Conservation (phyloP, 106 monocot genomes). For the Dendrobium huoshanense region DNA sequence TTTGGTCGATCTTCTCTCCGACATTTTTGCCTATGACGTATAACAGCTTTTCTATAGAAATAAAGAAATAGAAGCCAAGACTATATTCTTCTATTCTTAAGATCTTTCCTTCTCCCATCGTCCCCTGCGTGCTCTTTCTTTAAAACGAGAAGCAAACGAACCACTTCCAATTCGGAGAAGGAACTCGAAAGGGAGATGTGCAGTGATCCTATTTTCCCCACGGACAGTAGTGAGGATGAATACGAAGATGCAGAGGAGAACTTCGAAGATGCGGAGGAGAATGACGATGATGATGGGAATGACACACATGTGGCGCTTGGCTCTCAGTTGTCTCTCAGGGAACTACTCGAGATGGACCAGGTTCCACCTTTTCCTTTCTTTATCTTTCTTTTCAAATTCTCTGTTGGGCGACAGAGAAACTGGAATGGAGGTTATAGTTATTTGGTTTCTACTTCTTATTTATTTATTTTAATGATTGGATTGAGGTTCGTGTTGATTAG, state of each 20-base stretch:
- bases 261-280: too few species aligned
- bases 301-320: too few species aligned
- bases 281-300: conserved; percentile 28
- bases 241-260: conserved; percentile 18
- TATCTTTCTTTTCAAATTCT: too few species aligned
- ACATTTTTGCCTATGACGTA: too few species aligned
- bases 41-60: background rate
- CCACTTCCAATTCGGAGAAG: background rate
- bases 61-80: background rate
- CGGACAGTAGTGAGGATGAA: conserved; percentile 31
- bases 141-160: background rate
- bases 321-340: too few species aligned
- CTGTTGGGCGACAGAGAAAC: background rate
- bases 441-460: conserved; percentile 8
- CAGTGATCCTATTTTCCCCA: conserved; percentile 1
- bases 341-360: too few species aligned
- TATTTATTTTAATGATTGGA: background rate
- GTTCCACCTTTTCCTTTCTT: too few species aligned
- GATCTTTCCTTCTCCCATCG: background rate
- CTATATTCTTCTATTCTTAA: background rate
- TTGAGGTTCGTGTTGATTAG: too few species aligned
- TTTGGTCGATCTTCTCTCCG: too few species aligned
- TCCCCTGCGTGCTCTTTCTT: background rate
- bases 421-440: background rate
- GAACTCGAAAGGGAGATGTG: conserved; percentile 9